Percentiles rank a stretch among this genome's conserved stretches.
These are phyloP conservation scores for Candida vartiovaarae DNA, from an alignment of 805 yeast genomes.

Conservation along the genomic window DNA sequence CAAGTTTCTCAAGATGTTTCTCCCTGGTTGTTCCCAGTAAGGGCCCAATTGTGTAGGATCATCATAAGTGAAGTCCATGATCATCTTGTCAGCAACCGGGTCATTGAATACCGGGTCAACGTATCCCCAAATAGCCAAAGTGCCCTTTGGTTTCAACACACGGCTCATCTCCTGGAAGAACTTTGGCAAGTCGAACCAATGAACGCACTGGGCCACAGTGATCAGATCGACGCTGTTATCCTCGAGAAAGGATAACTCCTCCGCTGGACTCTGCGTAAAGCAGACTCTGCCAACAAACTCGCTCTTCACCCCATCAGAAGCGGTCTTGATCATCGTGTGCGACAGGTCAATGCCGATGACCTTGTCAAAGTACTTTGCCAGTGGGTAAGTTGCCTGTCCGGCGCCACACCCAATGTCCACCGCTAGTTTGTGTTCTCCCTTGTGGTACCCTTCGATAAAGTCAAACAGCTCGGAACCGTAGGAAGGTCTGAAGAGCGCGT, in stretches of 20 bases:
- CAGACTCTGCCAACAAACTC: conserved; percentile 10
- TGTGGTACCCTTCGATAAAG: conserved; percentile 35
- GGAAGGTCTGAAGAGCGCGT: conserved; percentile 56
- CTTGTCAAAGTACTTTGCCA: conserved; percentile 35
- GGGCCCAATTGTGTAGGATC: conserved; percentile 48
- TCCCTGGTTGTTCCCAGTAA: conserved; percentile 85
- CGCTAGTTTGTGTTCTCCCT: conserved; percentile 30
- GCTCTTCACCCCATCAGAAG: conserved; percentile 23
- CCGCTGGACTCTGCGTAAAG: conserved; percentile 20
- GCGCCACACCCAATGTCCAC: conserved; percentile 80
- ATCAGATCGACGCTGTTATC: conserved; percentile 49
- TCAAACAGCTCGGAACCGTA: conserved; percentile 51
- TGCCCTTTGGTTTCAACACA: conserved; percentile 53
- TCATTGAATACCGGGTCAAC: conserved; percentile 58
- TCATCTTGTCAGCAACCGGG: conserved; percentile 48
- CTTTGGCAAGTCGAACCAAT: conserved; percentile 62
- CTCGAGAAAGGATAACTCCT: conserved; percentile 22
- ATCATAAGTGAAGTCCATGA: conserved; percentile 43
- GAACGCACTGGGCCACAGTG: conserved; percentile 81
- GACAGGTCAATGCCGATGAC: conserved; percentile 64
- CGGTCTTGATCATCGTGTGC: conserved; percentile 44
- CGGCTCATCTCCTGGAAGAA: conserved; percentile 45
- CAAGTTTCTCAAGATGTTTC: conserved; percentile 41
- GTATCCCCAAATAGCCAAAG: conserved; percentile 74
- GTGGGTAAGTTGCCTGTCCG: conserved; percentile 60